Conservation (phyloP, 805 yeast species). For the Wickerhamiella lipophila region DNA sequence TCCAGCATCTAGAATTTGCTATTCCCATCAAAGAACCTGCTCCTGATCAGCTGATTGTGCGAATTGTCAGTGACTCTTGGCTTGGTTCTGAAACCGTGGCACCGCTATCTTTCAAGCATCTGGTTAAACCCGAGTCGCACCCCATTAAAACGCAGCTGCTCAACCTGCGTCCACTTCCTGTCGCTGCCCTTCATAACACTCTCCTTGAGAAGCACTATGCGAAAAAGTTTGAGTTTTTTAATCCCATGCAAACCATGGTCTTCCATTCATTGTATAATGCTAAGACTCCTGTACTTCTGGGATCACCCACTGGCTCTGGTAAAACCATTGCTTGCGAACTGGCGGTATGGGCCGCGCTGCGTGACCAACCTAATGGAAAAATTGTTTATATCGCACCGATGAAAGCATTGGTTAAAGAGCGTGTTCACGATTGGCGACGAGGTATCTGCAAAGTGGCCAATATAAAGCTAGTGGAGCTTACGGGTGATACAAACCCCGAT, state of each 20-base stretch:
- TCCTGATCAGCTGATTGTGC: slow-evolving; percentile 77
- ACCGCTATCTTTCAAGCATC: slow-evolving; percentile 76
- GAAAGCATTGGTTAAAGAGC: slow-evolving; percentile 74
- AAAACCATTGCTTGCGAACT: slow-evolving; percentile 94
- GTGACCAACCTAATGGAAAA: slow-evolving; percentile 65
- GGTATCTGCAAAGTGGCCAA: slow-evolving; percentile 21
- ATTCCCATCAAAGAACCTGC: slow-evolving; percentile 78
- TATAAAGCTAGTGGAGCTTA: slow-evolving; percentile 52
- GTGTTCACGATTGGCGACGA: slow-evolving; percentile 68
- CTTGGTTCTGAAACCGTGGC: slow-evolving; percentile 68
- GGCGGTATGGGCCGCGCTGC: slow-evolving; percentile 94
- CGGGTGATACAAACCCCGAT: slow-evolving; percentile 73
- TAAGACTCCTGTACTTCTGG: slow-evolving; percentile 72
- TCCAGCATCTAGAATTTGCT: slow-evolving; percentile 78
- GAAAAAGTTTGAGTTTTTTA: slow-evolving; percentile 65
- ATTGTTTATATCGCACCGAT: slow-evolving; percentile 79
- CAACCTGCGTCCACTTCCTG: slow-evolving; percentile 74
- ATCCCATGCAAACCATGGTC: slow-evolving; percentile 97
- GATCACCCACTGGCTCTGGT: slow-evolving; percentile 98
- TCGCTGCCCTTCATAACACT: slow-evolving; percentile 59
- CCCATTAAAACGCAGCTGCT: slow-evolving; percentile 72
- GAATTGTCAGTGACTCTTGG: slow-evolving; percentile 78
- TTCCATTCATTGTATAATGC: slow-evolving; percentile 80
- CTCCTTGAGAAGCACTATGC: slow-evolving; percentile 57
- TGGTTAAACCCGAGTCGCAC: slow-evolving; percentile 79